Evolutionary conservation across 768 basidiomycete species (phyloP).

Genomic region (Candolleomyces eurysporus): DNA sequence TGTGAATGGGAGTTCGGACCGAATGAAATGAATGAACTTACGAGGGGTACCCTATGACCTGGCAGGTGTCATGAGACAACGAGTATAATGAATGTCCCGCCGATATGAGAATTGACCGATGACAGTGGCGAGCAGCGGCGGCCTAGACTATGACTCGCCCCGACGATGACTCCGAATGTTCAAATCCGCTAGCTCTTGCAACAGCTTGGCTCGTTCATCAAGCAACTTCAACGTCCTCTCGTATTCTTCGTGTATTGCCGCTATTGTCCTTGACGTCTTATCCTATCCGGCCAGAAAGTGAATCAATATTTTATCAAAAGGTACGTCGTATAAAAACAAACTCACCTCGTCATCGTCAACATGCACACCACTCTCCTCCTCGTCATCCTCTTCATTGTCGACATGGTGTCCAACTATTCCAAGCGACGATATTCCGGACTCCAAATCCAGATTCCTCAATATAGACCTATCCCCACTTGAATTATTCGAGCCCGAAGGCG

Average conservation of each 20-base stretch:
- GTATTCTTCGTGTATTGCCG: conserved; percentile 20
- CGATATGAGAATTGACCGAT: no score
- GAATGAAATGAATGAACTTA: no score
- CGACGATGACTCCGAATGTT: conserved; percentile 10
- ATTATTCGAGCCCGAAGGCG: conserved; percentile 5
- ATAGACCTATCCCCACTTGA: not conserved
- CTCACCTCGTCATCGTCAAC: not conserved
- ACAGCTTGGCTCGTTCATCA: conserved; percentile 54
- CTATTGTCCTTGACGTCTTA: not conserved
- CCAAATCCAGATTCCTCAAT: not conserved
- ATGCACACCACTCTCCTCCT: not conserved
- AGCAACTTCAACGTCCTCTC: conserved; percentile 48
- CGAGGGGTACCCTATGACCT: no score
- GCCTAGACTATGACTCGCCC: no score
- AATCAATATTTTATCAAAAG: not conserved
- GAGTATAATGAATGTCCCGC: no score
- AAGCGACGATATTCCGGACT: not conserved
- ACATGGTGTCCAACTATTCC: not conserved
- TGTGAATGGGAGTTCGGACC: no score
- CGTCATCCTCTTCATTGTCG: not conserved
- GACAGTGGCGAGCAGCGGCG: no score
- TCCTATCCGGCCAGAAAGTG: not conserved
- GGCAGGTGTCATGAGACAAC: no score
- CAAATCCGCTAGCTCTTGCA: conserved; percentile 52
- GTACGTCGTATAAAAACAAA: not conserved